Conservation (phyloP, 2,329 filamentous ascomycete species). For the Alternaria consortialis region DNA sequence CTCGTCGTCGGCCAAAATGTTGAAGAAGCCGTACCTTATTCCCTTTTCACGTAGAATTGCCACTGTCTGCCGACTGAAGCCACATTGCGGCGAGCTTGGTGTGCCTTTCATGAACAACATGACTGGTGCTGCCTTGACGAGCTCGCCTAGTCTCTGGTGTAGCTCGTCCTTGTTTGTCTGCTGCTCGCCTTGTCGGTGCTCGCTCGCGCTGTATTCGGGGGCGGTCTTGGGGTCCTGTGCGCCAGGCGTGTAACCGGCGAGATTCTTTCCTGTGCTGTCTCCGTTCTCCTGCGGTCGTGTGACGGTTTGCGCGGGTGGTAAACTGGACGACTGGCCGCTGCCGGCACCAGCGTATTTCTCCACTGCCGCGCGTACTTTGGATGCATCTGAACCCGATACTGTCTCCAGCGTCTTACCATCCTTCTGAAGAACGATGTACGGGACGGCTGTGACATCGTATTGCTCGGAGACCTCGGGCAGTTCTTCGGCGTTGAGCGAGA, state of each 20-base stretch:
- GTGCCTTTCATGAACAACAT: conserved; percentile 99
- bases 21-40: conserved; percentile 98
- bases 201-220: conserved; percentile 56
- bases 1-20: conserved; percentile 96
- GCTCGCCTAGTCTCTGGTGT: conserved; percentile 78
- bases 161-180: conserved; percentile 78
- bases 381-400: conserved; percentile 87
- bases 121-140: conserved; percentile 94
- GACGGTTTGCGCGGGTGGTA: conserved; percentile 55
- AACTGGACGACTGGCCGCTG: conserved; percentile 48
- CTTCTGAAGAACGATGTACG: conserved; percentile 85
- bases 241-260: conserved; percentile 57
- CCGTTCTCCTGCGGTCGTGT: conserved; percentile 55
- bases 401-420: conserved; percentile 80
- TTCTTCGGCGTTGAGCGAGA: conserved; percentile 93
- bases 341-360: conserved; percentile 76
- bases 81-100: conserved; percentile 84
- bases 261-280: conserved; percentile 49
- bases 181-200: conserved; percentile 30
- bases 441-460: conserved; percentile 94
- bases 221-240: conserved; percentile 56
- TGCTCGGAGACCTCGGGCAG: conserved; percentile 88
- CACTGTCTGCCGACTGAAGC: conserved; percentile 92
- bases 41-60: conserved; percentile 85
- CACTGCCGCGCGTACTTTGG: conserved; percentile 84